phyloP scores from a whole-genome alignment of 2,329 filamentous ascomycete species.

The Colletotrichum spinosum region DNA sequence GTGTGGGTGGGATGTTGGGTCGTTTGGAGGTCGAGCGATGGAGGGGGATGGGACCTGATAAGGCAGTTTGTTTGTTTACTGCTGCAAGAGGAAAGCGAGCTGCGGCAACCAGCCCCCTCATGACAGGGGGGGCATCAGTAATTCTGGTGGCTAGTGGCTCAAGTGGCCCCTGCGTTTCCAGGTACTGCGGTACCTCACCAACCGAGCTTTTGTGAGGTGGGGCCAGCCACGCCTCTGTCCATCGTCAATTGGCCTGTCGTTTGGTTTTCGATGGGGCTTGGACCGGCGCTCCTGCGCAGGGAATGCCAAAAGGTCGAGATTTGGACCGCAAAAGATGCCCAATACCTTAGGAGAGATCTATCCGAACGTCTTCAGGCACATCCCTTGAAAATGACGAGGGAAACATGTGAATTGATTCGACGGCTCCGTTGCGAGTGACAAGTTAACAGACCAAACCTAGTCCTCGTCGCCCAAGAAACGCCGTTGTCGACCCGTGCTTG shows the following conservation, averaged over 20 bases:
- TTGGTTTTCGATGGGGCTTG: slow-evolving; percentile 24
- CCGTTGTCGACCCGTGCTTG: background rate
- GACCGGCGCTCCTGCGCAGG: slow-evolving; percentile 24
- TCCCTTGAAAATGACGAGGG: slow-evolving; percentile 8
- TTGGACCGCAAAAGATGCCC: slow-evolving; percentile 26
- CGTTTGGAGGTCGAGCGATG: slow-evolving; percentile 34
- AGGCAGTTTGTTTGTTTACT: slow-evolving; percentile 53
- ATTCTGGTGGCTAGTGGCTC: slow-evolving; percentile 33
- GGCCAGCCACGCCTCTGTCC: slow-evolving; percentile 25
- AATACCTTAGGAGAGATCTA: slow-evolving; percentile 23
- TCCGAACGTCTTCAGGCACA: slow-evolving; percentile 13
- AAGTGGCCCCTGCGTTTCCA: slow-evolving; percentile 29
- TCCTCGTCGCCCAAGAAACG: slow-evolving; percentile 30
- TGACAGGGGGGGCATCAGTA: slow-evolving; percentile 22
- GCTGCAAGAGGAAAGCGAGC: slow-evolving; percentile 33
- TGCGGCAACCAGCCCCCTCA: slow-evolving; percentile 37
- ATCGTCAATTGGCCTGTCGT: slow-evolving; percentile 33
- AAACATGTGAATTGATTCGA: slow-evolving; percentile 13
- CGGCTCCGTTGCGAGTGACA: slow-evolving; percentile 21
- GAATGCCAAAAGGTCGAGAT: background rate
- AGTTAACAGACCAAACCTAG: slow-evolving; percentile 21
- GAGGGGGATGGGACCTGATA: slow-evolving; percentile 41
- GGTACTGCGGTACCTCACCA: slow-evolving; percentile 4
- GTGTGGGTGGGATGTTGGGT: slow-evolving; percentile 41
- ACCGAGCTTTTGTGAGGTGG: slow-evolving; percentile 24